These are phyloP conservation scores for Leucaena leucocephala DNA, from an alignment of 306 rosid species.

Conservation along the genomic window DNA sequence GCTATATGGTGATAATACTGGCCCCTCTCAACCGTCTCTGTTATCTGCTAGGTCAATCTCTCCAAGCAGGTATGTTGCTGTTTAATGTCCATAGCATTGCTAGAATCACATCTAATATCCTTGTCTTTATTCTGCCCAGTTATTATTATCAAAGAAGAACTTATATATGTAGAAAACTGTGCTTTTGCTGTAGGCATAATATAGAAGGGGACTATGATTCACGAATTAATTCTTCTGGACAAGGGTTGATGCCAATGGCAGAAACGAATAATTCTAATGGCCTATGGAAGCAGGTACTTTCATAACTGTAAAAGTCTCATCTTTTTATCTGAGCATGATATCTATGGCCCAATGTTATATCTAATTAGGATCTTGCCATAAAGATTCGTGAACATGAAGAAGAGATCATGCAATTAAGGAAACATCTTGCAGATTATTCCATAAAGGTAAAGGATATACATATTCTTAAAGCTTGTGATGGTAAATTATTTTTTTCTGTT, in stretches of 20 bases:
- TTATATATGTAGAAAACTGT: slow-evolving; percentile 36
- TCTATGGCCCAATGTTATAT: slow-evolving; percentile 35
- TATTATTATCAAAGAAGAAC: slow-evolving; percentile 21
- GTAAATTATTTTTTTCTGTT: slow-evolving; percentile 13
- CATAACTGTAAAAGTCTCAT: slow-evolving; percentile 22
- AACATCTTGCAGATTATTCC: slow-evolving; percentile 85
- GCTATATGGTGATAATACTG: slow-evolving; percentile 49
- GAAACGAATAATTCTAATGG: slow-evolving; percentile 60
- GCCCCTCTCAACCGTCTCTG: slow-evolving; percentile 57
- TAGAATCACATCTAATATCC: slow-evolving; percentile 23
- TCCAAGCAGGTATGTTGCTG: slow-evolving; percentile 59
- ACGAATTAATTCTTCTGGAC: slow-evolving; percentile 53
- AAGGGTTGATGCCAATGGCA: slow-evolving; percentile 66
- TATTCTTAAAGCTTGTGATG: slow-evolving; percentile 19
- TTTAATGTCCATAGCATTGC: slow-evolving; percentile 30
- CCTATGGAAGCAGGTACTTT: slow-evolving; percentile 78
- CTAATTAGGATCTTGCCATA: slow-evolving; percentile 59
- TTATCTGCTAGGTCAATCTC: slow-evolving; percentile 66
- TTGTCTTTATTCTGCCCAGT: slow-evolving; percentile 27
- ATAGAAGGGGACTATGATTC: slow-evolving; percentile 65
- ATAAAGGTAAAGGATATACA: slow-evolving; percentile 59
- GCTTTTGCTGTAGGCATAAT: slow-evolving; percentile 55
- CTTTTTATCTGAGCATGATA: slow-evolving; percentile 19
- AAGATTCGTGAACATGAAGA: slow-evolving; percentile 81
- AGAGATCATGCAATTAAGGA: slow-evolving; percentile 80